These are phyloP conservation scores for Leishmania guyanensis DNA, from an alignment of 208 protist species.

Conservation along the genomic window DNA sequence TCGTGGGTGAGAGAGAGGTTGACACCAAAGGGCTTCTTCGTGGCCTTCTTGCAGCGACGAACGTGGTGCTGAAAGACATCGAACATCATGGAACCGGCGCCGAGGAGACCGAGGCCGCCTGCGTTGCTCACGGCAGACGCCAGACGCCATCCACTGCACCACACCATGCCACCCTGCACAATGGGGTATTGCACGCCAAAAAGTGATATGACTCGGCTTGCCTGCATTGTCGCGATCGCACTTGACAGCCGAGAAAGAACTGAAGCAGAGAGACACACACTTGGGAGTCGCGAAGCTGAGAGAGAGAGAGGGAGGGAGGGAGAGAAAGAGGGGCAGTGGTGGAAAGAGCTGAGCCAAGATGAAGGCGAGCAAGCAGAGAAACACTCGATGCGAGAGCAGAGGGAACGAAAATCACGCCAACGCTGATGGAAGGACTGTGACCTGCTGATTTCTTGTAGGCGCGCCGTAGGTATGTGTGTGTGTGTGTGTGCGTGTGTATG, in stretches of 20 bases:
- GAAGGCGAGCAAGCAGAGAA: neutral
- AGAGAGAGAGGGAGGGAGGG: neutral
- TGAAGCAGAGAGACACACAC: neutral
- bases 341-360: neutral
- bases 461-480: neutral
- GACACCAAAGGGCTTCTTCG: slow-evolving; percentile 77
- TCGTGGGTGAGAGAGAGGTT: slow-evolving; percentile 66
- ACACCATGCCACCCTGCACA: slow-evolving; percentile 84
- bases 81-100: slow-evolving; percentile 71
- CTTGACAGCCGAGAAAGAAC: neutral
- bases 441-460: neutral
- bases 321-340: neutral
- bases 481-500: too few relatives aligned
- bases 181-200: slow-evolving; percentile 84
- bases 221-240: slow-evolving; percentile 26
- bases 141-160: slow-evolving; percentile 73
- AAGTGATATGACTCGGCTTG: slow-evolving; percentile 46
- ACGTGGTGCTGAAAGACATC: slow-evolving; percentile 72
- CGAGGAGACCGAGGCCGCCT: slow-evolving; percentile 85
- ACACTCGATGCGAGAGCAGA: neutral
- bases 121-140: slow-evolving; percentile 88
- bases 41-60: slow-evolving; percentile 40
- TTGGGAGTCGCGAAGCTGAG: neutral
- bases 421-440: neutral
- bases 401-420: neutral